Evolutionary conservation across 192 early-diverging fungal species (phyloP), one percentile per base, ranked within the genome.

Genomic region (Allomyces javanicus): DNA sequence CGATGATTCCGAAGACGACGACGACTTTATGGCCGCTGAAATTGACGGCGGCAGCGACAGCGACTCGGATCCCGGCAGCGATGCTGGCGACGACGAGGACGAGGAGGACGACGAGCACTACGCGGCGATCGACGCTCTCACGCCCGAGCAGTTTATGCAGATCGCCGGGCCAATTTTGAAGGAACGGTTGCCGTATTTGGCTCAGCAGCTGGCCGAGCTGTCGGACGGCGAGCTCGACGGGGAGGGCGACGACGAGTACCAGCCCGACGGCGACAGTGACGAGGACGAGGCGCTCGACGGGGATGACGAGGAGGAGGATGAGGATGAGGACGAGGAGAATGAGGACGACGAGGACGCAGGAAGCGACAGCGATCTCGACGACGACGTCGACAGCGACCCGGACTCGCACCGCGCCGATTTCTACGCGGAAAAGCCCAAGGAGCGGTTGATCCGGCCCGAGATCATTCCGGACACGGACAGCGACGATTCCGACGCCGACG

Each of bases 381-480:
- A 63, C 27, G 62, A 68, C 25, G 17, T 21, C 44, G 62, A 68
- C 17, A 26, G 9, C 33, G 69, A 71, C 55, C 21, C 66, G 68
- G 26, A 44, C 74, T 70, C 67, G 76, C 64, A 66, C 71, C 66
- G 73, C 75, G 68, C 67, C 74, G 76, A 67, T 75, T 74, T 79
- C 66, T 68, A 71, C 70, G 69, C 65, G 45, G 70, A 64, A 61
- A 75, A 78, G 69, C 76, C 75, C 62, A 65, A 72, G 62, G 74
- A 77, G 65, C 74, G 78, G 65, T 73, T 81, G 68, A 79, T 76
- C 40, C 80, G 84, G 61, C 89, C 92, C 9, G 90, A 93, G 70
- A 99, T 99, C 72, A 88, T 92, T 26, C 79, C 93, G n/a, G 81
- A 81, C 19, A 97, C 97, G 72, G 92, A 90, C 65, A 88, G 85